Base-by-base conservation (phyloP, 2,329 filamentous ascomycete species). In the Geosmithia putterillii region DNA sequence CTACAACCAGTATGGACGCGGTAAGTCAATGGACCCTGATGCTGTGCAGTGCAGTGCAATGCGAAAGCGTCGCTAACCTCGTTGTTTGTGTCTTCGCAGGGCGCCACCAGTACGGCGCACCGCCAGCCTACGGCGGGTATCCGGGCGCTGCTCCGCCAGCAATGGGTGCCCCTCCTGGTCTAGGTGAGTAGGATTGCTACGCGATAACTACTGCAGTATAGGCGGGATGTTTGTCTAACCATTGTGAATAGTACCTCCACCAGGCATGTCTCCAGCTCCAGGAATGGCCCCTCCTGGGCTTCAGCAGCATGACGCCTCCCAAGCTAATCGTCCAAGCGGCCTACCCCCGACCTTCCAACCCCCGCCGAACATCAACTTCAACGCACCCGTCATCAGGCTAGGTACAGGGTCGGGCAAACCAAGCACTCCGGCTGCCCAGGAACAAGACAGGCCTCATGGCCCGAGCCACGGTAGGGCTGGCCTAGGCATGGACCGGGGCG, bases 281-380 rank as follows among this genome's bases (percentile, higher is more conserved):
- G 88, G 87, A 59, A 86, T 88, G 60, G 79, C 76, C 59, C 78
- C 81, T 57, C 80, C 84, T 51, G 86, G 85, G 62, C 76, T 90
- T 63, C 81, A 83, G 59, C 83, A 83, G 69, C 71, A 79, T 57
- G 85, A 77, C 62, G 71, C 73, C 59, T 74, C 81, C 54, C 83
- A 86, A 69, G 76, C 84, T 67, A 85, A 81, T 67, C 81, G 85
- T 70, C 85, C 85, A 60, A 85, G 76, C 62, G 81, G 79, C 56
- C 80, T 94, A 50, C 87, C 86, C 48, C 70, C 81, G 46, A 86
- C 80, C 62, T 95, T 95, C 65, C 86, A 94, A 68, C 79, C 87
- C 41, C 89, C 90, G 9, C 71, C 85, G 42, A 95, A 92, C 58
- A 95, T 98, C 70, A 95, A 98, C 69, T 95, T 96, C 70, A 94